phyloP scores from a whole-genome alignment of 2,329 filamentous ascomycete species.

The Colletotrichum cuscutae region DNA sequence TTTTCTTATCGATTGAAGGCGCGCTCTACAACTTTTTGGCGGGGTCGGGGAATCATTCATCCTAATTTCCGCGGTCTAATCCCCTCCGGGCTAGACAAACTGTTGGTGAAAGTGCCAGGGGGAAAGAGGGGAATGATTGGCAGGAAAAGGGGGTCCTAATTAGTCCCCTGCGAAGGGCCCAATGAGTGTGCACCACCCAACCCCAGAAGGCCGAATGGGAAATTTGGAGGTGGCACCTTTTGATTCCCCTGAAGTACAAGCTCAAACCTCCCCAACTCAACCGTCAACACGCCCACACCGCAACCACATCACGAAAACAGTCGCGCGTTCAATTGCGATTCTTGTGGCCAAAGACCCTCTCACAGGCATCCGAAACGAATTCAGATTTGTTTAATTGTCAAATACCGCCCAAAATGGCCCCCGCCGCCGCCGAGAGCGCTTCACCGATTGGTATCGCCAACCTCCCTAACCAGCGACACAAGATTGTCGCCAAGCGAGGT shows the following conservation, averaged over 20 bases:
- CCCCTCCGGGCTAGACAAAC: not conserved
- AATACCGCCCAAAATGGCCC: constrained; percentile 61
- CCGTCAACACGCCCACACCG: constrained; percentile 34
- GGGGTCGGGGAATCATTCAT: constrained; percentile 48
- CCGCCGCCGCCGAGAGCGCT: constrained; percentile 67
- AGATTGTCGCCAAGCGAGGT: constrained; percentile 84
- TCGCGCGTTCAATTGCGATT: constrained; percentile 32
- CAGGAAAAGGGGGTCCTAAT: constrained; percentile 36
- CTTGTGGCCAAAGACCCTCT: constrained; percentile 22
- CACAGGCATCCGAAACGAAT: constrained; percentile 9
- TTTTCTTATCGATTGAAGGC: constrained; percentile 48
- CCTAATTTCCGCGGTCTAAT: constrained; percentile 36
- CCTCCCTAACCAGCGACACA: constrained; percentile 78
- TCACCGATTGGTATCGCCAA: constrained; percentile 80
- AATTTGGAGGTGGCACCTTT: constrained; percentile 38
- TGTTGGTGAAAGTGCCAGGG: constrained; percentile 26
- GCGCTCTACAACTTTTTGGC: constrained; percentile 41
- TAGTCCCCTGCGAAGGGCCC: constrained; percentile 34
- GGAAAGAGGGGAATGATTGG: constrained; percentile 34
- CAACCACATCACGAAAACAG: constrained; percentile 35
- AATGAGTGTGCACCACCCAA: constrained; percentile 30
- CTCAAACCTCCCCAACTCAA: constrained; percentile 36
- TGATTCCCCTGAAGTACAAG: constrained; percentile 39
- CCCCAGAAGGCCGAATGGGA: constrained; percentile 34
- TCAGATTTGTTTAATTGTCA: constrained; percentile 38